A percentile compares a stretch with the other conserved stretches of the same genome.
Evolutionary conservation across 2,329 filamentous ascomycete species (phyloP).

Genomic region (Epichloe sylvatica): DNA sequence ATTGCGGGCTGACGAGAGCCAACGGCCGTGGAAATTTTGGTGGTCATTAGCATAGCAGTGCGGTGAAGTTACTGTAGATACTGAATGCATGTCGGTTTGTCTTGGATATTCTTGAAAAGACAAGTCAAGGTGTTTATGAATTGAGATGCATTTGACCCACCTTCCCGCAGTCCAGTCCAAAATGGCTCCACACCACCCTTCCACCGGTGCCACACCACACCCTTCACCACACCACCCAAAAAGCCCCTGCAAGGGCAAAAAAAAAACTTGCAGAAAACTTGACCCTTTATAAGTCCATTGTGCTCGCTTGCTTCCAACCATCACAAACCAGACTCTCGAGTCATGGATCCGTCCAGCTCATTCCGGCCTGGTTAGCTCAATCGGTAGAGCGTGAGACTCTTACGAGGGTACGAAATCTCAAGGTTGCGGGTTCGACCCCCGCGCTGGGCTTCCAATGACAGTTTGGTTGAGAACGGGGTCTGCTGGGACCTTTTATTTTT

Average conservation of each 20-base stretch:
- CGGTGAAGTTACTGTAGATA: background rate
- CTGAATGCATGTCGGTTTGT: too few relatives aligned
- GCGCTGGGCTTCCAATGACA: conserved; percentile 17
- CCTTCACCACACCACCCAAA: too few relatives aligned
- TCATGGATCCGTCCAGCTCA: background rate
- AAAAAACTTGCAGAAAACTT: background rate
- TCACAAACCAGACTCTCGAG: background rate
- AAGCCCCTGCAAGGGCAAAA: background rate
- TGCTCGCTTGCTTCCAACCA: background rate
- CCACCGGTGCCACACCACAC: too few relatives aligned
- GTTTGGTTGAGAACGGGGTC: background rate
- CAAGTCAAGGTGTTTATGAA: too few relatives aligned
- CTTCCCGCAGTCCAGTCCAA: too few relatives aligned
- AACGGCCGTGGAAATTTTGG: background rate
- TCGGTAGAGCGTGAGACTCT: conserved; percentile 59
- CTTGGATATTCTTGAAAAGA: too few relatives aligned
- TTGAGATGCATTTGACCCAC: too few relatives aligned
- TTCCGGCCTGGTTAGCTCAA: conserved; percentile 24
- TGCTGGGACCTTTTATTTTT: background rate
- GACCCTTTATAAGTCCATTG: background rate
- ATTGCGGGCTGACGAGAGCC: too few relatives aligned
- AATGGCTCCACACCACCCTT: too few relatives aligned
- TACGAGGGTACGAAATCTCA: conserved; percentile 27
- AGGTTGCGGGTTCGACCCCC: conserved; percentile 41
- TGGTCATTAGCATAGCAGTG: background rate